These are phyloP conservation scores for Entomortierella beljakovae DNA, from an alignment of 192 early-diverging fungal species.

Conservation along the genomic window DNA sequence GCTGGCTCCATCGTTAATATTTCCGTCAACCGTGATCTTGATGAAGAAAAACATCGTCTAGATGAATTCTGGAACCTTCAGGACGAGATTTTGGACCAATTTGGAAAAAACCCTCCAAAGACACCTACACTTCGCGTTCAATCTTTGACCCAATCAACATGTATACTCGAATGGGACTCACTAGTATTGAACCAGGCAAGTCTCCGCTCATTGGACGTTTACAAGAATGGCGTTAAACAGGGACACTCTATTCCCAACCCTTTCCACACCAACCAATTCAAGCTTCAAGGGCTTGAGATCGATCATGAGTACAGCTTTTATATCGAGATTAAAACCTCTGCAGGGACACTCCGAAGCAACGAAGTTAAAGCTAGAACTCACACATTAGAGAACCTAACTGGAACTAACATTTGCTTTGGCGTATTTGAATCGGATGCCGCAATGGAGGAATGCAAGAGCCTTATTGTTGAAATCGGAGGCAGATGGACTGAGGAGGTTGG, in stretches of 20 bases:
- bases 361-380: constrained; percentile 85
- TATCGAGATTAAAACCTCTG: constrained; percentile 92
- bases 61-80: constrained; percentile 89
- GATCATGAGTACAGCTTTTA: constrained; percentile 91
- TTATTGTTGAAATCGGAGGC: constrained; percentile 87
- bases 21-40: constrained; percentile 90
- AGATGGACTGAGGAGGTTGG: constrained; percentile 87
- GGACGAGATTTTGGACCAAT: constrained; percentile 83
- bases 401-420: constrained; percentile 96
- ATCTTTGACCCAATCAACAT: constrained; percentile 86
- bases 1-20: constrained; percentile 98
- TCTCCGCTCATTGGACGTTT: constrained; percentile 90
- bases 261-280: constrained; percentile 67
- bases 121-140: constrained; percentile 83
- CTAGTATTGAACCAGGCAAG: constrained; percentile 85
- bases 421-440: constrained; percentile 76
- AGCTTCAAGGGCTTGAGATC: constrained; percentile 92
- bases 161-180: constrained; percentile 92
- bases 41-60: constrained; percentile 81
- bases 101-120: constrained; percentile 83
- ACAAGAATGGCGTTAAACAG: constrained; percentile 86
- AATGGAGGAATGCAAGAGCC: constrained; percentile 75
- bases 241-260: constrained; percentile 66
- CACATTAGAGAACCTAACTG: constrained; percentile 96
- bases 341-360: constrained; percentile 86